Percentiles rank a stretch among this genome's conserved stretches.
phyloP scores from a whole-genome alignment of 2,329 filamentous ascomycete genomes.

The Pseudogymnoascus sp. region DNA sequence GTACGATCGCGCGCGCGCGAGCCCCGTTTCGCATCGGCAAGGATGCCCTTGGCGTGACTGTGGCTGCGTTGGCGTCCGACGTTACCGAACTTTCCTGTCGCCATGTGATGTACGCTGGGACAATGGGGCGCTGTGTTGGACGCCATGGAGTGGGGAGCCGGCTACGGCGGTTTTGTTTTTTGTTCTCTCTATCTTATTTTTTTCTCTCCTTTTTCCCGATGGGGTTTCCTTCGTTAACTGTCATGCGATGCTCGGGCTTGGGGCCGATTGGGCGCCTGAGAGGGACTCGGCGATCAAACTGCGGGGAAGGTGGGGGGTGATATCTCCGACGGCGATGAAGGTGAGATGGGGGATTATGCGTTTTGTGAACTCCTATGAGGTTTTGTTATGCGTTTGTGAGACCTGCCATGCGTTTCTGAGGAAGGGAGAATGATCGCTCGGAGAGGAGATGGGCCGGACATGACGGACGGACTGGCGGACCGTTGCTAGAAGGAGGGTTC shows the following conservation, averaged over 20 bases:
- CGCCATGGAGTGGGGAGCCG: background rate
- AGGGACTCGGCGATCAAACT: background rate
- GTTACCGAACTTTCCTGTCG: background rate
- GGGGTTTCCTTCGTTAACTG: background rate
- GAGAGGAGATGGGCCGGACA: background rate
- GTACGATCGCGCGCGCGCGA: background rate
- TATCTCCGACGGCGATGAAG: background rate
- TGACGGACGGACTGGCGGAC: background rate
- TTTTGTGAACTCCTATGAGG: background rate
- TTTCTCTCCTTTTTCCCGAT: background rate
- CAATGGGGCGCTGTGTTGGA: background rate
- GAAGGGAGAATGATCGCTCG: background rate
- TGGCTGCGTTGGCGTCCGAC: background rate
- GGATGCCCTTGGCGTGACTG: background rate
- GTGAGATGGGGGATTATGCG: slow-evolving; percentile 1
- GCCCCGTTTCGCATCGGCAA: background rate
- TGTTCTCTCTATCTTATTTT: background rate
- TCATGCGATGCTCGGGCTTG: background rate
- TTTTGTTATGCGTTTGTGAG: slow-evolving; percentile 1
- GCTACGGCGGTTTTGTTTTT: background rate
- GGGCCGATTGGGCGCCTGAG: background rate
- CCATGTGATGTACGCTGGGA: background rate
- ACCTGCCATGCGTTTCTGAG: background rate
- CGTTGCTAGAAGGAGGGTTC: background rate
- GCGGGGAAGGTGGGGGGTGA: background rate